A percentile compares a stretch with the other conserved stretches of the same genome.
Conservation (phyloP, 1,284 basidiomycete species). For the Cryptococcus sp. region DNA sequence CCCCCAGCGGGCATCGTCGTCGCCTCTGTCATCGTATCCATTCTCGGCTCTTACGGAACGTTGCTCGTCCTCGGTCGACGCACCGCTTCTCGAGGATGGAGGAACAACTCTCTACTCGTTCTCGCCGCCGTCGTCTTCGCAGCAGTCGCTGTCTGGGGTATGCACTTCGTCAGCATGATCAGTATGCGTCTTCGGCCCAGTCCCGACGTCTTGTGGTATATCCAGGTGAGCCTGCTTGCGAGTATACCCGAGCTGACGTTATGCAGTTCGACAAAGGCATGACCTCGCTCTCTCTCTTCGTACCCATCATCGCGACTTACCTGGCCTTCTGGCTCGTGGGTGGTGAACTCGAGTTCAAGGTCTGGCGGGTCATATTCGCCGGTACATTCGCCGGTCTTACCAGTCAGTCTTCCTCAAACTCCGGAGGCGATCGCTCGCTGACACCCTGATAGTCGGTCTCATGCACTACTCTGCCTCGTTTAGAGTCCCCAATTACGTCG, state of each 20-base stretch:
- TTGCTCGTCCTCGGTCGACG: constrained; percentile 55
- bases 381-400: constrained; percentile 74
- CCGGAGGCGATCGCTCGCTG: not conserved
- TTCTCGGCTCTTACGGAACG: constrained; percentile 57
- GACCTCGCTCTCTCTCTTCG: constrained; percentile 57
- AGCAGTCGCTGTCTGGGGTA: constrained; percentile 68
- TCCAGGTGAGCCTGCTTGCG: constrained; percentile 31
- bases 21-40: constrained; percentile 57
- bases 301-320: constrained; percentile 55
- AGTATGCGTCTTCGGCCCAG: constrained; percentile 52
- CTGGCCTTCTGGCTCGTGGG: constrained; percentile 57
- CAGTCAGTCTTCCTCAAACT: constrained; percentile 60
- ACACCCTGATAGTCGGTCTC: constrained; percentile 37
- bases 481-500: constrained; percentile 45
- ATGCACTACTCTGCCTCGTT: constrained; percentile 58
- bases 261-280: constrained; percentile 54
- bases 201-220: constrained; percentile 52
- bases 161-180: constrained; percentile 58
- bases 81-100: constrained; percentile 52
- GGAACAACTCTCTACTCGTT: constrained; percentile 53
- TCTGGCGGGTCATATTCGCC: constrained; percentile 56
- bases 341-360: constrained; percentile 50
- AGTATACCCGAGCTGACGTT: not conserved
- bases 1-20: constrained; percentile 55
- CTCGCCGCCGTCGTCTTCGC: constrained; percentile 79